Base-by-base conservation (phyloP, 164 flowering plant species). In the Aristolochia californica region DNA sequence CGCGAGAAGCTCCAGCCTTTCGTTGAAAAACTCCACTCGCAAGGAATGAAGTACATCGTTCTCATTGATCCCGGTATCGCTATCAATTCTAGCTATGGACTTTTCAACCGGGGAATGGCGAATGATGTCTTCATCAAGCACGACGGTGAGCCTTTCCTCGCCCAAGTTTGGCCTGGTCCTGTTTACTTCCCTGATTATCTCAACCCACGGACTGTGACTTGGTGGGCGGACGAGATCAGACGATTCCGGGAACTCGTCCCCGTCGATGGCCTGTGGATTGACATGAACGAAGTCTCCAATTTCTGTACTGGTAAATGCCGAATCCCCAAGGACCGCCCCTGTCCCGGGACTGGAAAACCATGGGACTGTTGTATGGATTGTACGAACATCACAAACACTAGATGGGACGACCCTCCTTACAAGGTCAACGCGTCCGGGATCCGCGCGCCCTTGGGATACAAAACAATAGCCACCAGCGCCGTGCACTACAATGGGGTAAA, bases 351-450 rank as follows among this genome's bases (percentile, higher is more conserved):
- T 1, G 88, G 87, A 1, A 83, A 84, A 10, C 90, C 89, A 18
- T 91, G 95, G 96, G 53, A 63, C 0, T 91, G 98, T 59, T 91
- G 98, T 72, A 71, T 91, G 76, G 98, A 91, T 27, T 91, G 98
- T 74, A 82, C 80, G 75, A 88, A 87, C 72, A 78, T 91, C 43
- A 91, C 96, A 0, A 70, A 63, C 2, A 84, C 98, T 28, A 70
- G 72, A 69, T 91, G 95, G 95, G 98, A 93, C 54, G 88, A 83
- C 66, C 99, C 99, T 5, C 99, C 99, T 53, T 93, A 93, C 78
- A 89, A 84, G 74, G 89, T 93, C 17, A 89, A 93, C 68, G 96
- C 88, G 14, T 81, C 90, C 0, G 99, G 96, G 4, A 15, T 50
- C 48, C 59, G 66, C 13, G 83, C 45, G 0, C 91, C 97, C 0